A percentile compares a stretch with the other conserved stretches of the same genome.
Conservation (phyloP, 192 early-diverging fungal species). For the Coemansia sp. region DNA sequence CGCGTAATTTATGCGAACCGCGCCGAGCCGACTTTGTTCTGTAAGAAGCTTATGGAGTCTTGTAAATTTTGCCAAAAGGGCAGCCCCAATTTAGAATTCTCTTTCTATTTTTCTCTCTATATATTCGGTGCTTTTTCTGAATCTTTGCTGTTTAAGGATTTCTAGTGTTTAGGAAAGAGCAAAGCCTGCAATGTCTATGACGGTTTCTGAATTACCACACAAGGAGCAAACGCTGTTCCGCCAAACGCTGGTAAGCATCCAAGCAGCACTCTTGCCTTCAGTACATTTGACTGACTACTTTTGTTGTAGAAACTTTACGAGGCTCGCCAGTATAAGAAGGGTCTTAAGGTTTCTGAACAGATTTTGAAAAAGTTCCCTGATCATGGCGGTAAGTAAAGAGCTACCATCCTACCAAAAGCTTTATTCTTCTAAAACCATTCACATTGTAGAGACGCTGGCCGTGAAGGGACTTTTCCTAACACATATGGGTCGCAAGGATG, state of each 20-base stretch:
- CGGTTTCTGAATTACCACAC: conserved; percentile 46
- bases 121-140: background rate
- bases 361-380: conserved; percentile 92
- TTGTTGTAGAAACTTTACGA: conserved; percentile 87
- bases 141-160: background rate
- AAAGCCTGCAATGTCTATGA: conserved; percentile 31
- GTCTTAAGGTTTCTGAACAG: conserved; percentile 83
- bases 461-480: conserved; percentile 93
- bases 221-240: conserved; percentile 53
- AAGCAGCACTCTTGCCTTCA: background rate
- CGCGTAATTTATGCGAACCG: background rate
- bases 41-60: no score
- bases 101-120: no score
- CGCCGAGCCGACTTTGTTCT: conserved; percentile 9
- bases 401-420: no score
- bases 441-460: conserved; percentile 73
- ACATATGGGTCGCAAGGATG: conserved; percentile 86
- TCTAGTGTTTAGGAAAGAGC: background rate
- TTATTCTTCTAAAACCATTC: no score
- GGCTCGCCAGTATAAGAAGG: conserved; percentile 92
- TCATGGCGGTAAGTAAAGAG: conserved; percentile 65
- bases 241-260: conserved; percentile 41
- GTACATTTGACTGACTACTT: background rate
- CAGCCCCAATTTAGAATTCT: background rate
- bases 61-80: background rate